Evolutionary conservation across 768 basidiomycete species (phyloP).

Genomic region (Kwoniella botswanensis): DNA sequence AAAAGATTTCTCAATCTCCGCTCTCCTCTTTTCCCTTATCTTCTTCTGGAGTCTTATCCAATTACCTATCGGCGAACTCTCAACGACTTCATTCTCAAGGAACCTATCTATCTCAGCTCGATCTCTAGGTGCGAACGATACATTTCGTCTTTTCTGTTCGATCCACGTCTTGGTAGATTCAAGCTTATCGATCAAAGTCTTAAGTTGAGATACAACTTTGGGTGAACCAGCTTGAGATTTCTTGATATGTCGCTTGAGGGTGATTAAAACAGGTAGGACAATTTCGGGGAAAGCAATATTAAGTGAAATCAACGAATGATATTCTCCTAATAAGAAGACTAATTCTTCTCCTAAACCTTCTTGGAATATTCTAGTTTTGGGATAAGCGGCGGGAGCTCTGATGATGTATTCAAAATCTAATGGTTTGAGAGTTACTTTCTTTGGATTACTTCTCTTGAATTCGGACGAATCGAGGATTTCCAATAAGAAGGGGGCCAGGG

Average conservation of each 20-base stretch:
- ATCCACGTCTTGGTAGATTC: constrained; percentile 84
- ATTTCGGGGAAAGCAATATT: constrained; percentile 95
- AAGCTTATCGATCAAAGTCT: constrained; percentile 80
- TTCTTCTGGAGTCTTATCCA: constrained; percentile 82
- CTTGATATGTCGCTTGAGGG: constrained; percentile 77
- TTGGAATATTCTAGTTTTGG: constrained; percentile 81
- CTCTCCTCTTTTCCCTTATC: constrained; percentile 66
- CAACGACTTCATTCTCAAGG: constrained; percentile 63
- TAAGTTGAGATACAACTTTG: constrained; percentile 62
- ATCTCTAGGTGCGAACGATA: constrained; percentile 76
- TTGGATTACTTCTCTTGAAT: constrained; percentile 68
- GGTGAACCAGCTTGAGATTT: constrained; percentile 53
- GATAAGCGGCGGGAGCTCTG: constrained; percentile 83
- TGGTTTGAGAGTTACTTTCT: constrained; percentile 82
- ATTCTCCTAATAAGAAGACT: constrained; percentile 75
- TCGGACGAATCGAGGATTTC: constrained; percentile 82
- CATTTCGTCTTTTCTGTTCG: constrained; percentile 70
- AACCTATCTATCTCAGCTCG: constrained; percentile 72
- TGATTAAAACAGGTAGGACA: constrained; percentile 74
- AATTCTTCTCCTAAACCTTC: constrained; percentile 85
- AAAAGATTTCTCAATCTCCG: constrained; percentile 57
- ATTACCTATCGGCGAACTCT: constrained; percentile 77
- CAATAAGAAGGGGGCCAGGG: constrained; percentile 82
- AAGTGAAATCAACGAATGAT: constrained; percentile 74
- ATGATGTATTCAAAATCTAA: constrained; percentile 87